Base-by-base conservation (phyloP, 1,284 basidiomycete genomes). In the Cutaneotrichosporon arboriforme region DNA sequence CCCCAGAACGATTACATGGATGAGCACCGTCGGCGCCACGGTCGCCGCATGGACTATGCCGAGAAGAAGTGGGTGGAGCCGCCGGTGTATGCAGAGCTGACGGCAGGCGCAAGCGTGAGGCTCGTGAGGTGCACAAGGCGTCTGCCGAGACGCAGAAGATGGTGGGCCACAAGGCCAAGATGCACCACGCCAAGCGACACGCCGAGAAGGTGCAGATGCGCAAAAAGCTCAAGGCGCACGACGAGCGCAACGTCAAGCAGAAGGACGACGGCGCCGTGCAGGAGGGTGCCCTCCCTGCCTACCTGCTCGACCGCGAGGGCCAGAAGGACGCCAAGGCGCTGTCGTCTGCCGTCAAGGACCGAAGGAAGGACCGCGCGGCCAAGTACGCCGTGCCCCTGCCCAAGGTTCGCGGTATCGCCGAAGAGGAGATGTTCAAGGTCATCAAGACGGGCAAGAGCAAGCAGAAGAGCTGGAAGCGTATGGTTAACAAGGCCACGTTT, bases 381-480 rank as follows among this genome's bases (percentile, higher is more conserved):
- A 94, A 96, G 76, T 99, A 91, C 77, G 85, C 91, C 22, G 96
- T 99, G 2, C 96, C 97, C 15, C 93, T 96, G 0, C 77, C 96
- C 46, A 96, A 94, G 76, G 96, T 99, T 49, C 81, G 94, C 52
- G 96, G 96, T 42, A 97, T 99, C 65, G 93, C 94, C 17, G 96
- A 99, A 75, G 96, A 98, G 69, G 96, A 99, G 80, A 96, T 94
- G 84, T 99, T 99, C 83, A 97, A 96, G 81, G 96, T 98, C 34
- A 82, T 99, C 81, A 90, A 93, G 80, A 94, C 94, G 0, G 96
- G 96, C 52, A 97, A 97, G 81, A 88, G 84, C 71, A 97, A 94
- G 79, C 84, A 83, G 72, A 99, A 98, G 77, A 83, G 87, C 22
- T 99, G 96, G 96, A 99, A 99, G 79, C 84, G 96, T 63, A 97